Conservation (phyloP, 1,284 basidiomycete genomes). For the Leccinum griseonigrum region DNA sequence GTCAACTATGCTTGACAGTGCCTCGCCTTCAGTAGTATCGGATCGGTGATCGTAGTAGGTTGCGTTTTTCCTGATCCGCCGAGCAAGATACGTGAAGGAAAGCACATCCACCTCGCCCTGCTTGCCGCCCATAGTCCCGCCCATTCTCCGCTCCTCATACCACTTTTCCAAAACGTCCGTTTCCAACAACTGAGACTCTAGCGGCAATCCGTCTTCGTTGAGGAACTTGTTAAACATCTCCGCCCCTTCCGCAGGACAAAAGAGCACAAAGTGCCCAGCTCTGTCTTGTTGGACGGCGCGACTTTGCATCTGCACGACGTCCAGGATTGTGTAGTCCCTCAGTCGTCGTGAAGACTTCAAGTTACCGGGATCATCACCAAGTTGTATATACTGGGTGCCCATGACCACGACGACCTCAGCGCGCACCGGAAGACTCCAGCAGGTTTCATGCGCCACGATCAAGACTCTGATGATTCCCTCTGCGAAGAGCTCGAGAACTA, state of each 20-base stretch:
- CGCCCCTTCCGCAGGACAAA: constrained; percentile 83
- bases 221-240: constrained; percentile 82
- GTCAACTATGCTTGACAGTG: constrained; percentile 74
- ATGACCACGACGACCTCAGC: constrained; percentile 85
- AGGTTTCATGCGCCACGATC: constrained; percentile 78
- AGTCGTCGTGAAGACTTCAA: constrained; percentile 58
- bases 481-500: constrained; percentile 83
- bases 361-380: constrained; percentile 37
- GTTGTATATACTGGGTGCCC: constrained; percentile 84
- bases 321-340: constrained; percentile 76
- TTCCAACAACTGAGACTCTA: constrained; percentile 80
- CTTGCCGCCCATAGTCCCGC: constrained; percentile 46
- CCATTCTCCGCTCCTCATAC: constrained; percentile 44
- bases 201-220: constrained; percentile 81
- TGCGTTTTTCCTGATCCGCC: constrained; percentile 78
- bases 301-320: constrained; percentile 91
- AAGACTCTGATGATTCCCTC: constrained; percentile 83
- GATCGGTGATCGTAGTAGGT: constrained; percentile 74
- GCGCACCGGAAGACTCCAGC: constrained; percentile 84
- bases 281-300: constrained; percentile 68
- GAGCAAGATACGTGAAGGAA: constrained; percentile 80
- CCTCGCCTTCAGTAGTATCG: constrained; percentile 44
- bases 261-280: constrained; percentile 74
- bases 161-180: constrained; percentile 50
- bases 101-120: constrained; percentile 77